Conservation (phyloP, 2,329 filamentous ascomycete genomes). For the Fusarium siculi region DNA sequence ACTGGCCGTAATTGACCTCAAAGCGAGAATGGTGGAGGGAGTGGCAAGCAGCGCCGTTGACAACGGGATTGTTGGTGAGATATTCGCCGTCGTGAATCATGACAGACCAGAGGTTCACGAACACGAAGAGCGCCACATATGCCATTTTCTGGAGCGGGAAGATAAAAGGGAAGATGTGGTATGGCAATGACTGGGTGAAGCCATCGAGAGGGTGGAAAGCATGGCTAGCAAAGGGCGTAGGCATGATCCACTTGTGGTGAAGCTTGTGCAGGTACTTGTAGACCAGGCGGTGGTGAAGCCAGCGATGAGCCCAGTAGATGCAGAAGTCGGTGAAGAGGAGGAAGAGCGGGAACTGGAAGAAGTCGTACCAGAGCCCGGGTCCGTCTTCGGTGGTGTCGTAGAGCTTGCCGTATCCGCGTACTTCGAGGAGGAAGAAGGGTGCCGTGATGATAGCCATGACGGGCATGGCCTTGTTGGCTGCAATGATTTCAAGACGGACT, state of each 20-base stretch:
- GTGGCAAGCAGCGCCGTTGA: conserved; percentile 96
- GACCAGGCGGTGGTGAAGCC: conserved; percentile 77
- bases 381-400: conserved; percentile 84
- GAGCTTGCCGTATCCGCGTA: conserved; percentile 85
- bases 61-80: conserved; percentile 85
- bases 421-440: conserved; percentile 83
- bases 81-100: conserved; percentile 97
- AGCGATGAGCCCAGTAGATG: conserved; percentile 93
- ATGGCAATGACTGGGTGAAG: conserved; percentile 87
- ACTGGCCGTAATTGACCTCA: conserved; percentile 87
- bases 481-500: conserved; percentile 83
- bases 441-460: conserved; percentile 84
- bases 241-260: conserved; percentile 99
- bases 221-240: conserved; percentile 89
- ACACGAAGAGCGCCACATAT: conserved; percentile 86
- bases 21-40: conserved; percentile 72
- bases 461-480: conserved; percentile 81
- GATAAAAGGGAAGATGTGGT: conserved; percentile 92
- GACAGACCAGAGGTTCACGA: conserved; percentile 97
- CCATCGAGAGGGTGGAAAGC: conserved; percentile 96
- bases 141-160: conserved; percentile 93
- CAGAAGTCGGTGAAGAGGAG: conserved; percentile 87
- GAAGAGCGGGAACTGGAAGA: conserved; percentile 87
- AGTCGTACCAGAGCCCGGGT: conserved; percentile 81
- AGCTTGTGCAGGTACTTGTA: conserved; percentile 96